Evolutionary conservation across 1,284 basidiomycete genomes (phyloP).

Genomic region (Macrocystidia cucumis): DNA sequence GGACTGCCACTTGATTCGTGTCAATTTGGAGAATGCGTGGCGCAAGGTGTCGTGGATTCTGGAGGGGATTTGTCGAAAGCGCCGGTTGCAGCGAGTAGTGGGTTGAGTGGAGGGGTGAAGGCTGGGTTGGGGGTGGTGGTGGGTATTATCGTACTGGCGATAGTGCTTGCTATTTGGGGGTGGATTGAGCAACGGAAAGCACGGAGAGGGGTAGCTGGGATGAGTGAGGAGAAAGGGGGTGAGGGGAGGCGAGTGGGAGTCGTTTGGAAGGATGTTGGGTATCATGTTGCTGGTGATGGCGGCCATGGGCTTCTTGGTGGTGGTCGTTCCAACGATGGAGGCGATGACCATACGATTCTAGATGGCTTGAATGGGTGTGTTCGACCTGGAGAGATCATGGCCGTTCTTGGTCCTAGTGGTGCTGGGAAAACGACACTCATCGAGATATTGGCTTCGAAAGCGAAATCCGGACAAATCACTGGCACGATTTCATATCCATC

Average conservation of each 20-base stretch:
- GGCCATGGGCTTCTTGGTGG: constrained; percentile 11
- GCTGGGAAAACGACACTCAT: constrained; percentile 83
- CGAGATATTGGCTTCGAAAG: constrained; percentile 75
- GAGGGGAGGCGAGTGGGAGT: constrained; percentile 59
- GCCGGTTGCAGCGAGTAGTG: constrained; percentile 17
- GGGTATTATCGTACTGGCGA: constrained; percentile 47
- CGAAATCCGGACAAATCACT: constrained; percentile 61
- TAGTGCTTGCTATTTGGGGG: constrained; percentile 56
- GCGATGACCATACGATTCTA: constrained; percentile 63
- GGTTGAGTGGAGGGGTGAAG: constrained; percentile 74
- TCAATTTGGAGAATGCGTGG: constrained; percentile 80
- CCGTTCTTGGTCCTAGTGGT: constrained; percentile 82
- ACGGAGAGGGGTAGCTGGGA: constrained; percentile 32
- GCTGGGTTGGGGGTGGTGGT: constrained; percentile 83
- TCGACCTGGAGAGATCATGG: constrained; percentile 75
- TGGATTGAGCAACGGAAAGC: constrained; percentile 56
- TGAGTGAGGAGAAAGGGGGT: constrained; percentile 25
- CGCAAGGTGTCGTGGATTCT: constrained; percentile 67
- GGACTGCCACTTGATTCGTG: constrained; percentile 71
- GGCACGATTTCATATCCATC: constrained; percentile 59
- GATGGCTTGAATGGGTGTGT: constrained; percentile 64
- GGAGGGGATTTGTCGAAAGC: constrained; percentile 34
- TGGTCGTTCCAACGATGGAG: constrained; percentile 13
- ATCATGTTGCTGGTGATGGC: constrained; percentile 37
- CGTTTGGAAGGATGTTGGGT: constrained; percentile 66